Conservation (phyloP, 192 early-diverging fungal species). For the Entrophospora sp. region DNA sequence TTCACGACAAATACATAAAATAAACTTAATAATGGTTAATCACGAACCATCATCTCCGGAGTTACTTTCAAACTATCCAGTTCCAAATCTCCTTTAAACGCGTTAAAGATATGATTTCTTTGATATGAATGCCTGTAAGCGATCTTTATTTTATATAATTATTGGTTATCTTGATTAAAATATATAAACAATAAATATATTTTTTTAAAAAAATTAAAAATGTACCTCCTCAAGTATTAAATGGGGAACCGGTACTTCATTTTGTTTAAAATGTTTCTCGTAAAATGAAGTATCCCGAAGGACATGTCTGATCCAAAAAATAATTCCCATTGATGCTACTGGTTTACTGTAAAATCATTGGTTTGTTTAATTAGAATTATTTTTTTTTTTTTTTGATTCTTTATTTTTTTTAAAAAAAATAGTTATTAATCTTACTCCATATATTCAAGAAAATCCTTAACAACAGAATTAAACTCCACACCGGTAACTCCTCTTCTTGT, state of each 20-base stretch:
- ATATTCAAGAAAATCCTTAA: constrained; percentile 30
- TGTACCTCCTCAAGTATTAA: constrained; percentile 60
- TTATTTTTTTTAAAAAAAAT: too few species aligned
- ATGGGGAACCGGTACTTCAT: constrained; percentile 50
- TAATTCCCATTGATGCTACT: constrained; percentile 44
- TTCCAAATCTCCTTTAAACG: constrained; percentile 49
- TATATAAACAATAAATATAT: not conserved
- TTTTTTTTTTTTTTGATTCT: too few species aligned
- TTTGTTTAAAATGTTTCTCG: constrained; percentile 58
- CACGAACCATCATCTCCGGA: constrained; percentile 51
- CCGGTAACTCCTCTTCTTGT: constrained; percentile 30
- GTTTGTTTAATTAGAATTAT: too few species aligned
- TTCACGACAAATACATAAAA: not conserved
- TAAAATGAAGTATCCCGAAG: constrained; percentile 57
- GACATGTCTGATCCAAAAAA: constrained; percentile 58
- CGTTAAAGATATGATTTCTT: constrained; percentile 53
- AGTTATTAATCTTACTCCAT: constrained; percentile 31
- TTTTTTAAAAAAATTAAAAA: not conserved
- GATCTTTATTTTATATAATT: constrained; percentile 30
- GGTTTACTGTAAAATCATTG: constrained; percentile 36
- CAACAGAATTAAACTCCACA: constrained; percentile 29
- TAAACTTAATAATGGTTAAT: not conserved
- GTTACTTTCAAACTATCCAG: constrained; percentile 43
- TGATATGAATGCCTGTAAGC: constrained; percentile 62
- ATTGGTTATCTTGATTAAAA: not conserved